Base-by-base conservation (phyloP, 352 stramenopile species). In the Globisporangium yorkense region DNA sequence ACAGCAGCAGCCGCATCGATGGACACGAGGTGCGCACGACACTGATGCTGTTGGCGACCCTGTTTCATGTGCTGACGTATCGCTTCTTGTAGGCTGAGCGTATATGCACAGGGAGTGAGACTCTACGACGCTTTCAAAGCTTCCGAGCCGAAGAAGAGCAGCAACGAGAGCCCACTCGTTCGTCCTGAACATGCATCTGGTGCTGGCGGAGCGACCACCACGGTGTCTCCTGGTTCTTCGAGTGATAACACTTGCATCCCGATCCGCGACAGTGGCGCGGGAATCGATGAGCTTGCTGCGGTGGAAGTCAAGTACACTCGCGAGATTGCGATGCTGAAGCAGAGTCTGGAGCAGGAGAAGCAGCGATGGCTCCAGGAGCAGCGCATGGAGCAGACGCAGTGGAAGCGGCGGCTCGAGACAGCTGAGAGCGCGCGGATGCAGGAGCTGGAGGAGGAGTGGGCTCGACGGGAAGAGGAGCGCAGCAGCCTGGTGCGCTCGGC, bases 371-470 rank as follows among this genome's bases (percentile, higher is more conserved):
- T 80, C 40, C 59, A 84, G 6, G 70, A 88, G 18, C 71, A 88
- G 33, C 66, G 77, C 37, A 39, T 63, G 15, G 65, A 80, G 24
- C 75, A 86, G 52, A 55, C 65, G 8, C 69, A 87, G 52, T 85
- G 77, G 74, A 89, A 77, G 59, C 66, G 68, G 39, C 68, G 74
- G 5, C 57, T 87, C 54, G 68, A 77, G 39, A 75, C 73, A 41
- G 71, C 68, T 41, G 79, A 91, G 52, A 86, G 84, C 21, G 62
- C 62, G 12, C 67, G 84, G 6, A 94, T 94, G 81, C 70, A 84
- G 18, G 78, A 88, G 35, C 61, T 94, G 5, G 81, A 94, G 41
- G 76, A 88, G 4, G 81, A 92, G 59, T 92, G 84, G 84, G 84
- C 81, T 12, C 69, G 77, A 13, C 72, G 80, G 20, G 84, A 92